Percentiles rank a stretch among this genome's conserved stretches.
These are phyloP conservation scores for Evansstolkia leycettana DNA, from an alignment of 495 filamentous ascomycete genomes.

Conservation along the genomic window DNA sequence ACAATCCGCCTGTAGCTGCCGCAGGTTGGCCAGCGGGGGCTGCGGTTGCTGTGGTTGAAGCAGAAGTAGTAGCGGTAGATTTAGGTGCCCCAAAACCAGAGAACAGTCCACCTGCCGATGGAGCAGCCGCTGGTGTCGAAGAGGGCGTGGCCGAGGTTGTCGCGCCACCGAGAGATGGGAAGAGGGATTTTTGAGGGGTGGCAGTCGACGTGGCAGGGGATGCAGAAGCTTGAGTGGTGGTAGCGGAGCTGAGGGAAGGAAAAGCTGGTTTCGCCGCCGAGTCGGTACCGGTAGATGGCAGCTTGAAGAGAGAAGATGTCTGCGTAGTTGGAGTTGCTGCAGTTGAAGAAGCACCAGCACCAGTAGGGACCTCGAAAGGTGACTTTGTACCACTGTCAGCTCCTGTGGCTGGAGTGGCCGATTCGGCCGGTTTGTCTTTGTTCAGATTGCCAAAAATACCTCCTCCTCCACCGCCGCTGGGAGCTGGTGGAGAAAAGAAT, in stretches of 20 bases:
- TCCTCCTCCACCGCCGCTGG: slow-evolving; percentile 13
- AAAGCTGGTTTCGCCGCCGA: slow-evolving; percentile 20
- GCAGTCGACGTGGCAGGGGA: slow-evolving; percentile 22
- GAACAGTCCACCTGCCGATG: slow-evolving; percentile 26
- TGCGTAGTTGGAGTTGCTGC: slow-evolving; percentile 11
- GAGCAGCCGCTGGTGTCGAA: slow-evolving; percentile 25
- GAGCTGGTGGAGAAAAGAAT: slow-evolving; percentile 21
- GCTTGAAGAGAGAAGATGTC: slow-evolving; percentile 27
- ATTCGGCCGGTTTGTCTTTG: slow-evolving; percentile 24
- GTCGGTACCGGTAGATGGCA: slow-evolving; percentile 15
- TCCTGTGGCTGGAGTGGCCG: slow-evolving; percentile 22
- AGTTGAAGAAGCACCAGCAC: no score
- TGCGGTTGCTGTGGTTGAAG: slow-evolving; percentile 18
- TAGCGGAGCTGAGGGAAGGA: slow-evolving; percentile 13
- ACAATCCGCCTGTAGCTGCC: slow-evolving; percentile 13
- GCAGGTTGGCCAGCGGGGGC: slow-evolving; percentile 14
- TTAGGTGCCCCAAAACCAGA: slow-evolving; percentile 19
- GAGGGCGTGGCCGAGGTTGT: slow-evolving; percentile 25
- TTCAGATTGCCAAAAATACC: slow-evolving; percentile 28
- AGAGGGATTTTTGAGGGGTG: slow-evolving; percentile 28
- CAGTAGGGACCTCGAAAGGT: slow-evolving; percentile 17
- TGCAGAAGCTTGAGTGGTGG: slow-evolving; percentile 15
- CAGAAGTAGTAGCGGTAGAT: slow-evolving; percentile 16
- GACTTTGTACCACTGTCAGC: slow-evolving; percentile 13
- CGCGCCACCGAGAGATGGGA: slow-evolving; percentile 21